Conservation (phyloP, 306 rosid species). For the Citrullus colocynthis region DNA sequence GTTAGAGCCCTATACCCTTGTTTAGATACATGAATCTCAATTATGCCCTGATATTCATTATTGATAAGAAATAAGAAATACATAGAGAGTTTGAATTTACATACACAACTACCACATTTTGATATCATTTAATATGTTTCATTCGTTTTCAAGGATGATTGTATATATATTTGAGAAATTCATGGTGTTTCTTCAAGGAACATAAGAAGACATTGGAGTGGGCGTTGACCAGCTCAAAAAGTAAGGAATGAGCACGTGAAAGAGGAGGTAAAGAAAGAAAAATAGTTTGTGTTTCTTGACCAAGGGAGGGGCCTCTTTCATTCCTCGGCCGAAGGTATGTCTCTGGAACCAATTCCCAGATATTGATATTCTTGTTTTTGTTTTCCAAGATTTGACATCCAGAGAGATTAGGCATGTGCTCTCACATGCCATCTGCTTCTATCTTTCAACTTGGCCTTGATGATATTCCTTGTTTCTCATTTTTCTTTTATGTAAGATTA, state of each 20-base stretch:
- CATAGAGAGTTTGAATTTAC: not conserved
- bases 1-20: not conserved
- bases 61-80: not conserved
- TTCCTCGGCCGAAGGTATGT: slow-evolving; percentile 10
- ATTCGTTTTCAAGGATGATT: not conserved
- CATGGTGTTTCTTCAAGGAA: not conserved
- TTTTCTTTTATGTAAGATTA: not conserved
- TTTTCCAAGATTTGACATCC: not conserved
- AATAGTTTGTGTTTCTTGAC: not conserved
- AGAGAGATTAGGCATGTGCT: not conserved
- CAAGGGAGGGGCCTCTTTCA: not conserved
- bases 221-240: not conserved
- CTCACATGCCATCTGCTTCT: not conserved
- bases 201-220: not conserved
- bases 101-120: not conserved
- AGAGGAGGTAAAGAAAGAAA: not conserved
- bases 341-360: not conserved
- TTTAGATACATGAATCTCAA: not conserved
- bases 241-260: not conserved
- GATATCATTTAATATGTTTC: not conserved
- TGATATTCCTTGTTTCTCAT: not conserved
- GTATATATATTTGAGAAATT: not conserved
- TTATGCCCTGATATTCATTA: not conserved
- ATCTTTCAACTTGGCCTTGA: not conserved
- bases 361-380: not conserved